phyloP scores from a whole-genome alignment of 139 green algal genomes.

The Eudorina sp. region DNA sequence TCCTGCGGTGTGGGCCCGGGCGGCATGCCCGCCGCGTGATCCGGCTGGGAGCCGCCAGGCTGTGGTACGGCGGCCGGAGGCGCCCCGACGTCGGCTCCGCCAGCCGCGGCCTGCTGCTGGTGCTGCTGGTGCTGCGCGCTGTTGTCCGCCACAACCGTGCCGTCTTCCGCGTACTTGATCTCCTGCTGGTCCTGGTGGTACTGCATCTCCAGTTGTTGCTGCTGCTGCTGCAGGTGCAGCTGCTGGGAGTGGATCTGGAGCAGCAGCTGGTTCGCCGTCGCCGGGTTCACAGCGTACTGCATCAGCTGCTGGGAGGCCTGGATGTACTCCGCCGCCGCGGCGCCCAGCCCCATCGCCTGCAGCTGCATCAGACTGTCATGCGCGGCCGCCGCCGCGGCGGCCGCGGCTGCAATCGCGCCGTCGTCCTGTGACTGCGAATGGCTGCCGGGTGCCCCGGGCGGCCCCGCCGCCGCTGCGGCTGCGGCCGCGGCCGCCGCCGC shows the following conservation, averaged over 20 bases:
- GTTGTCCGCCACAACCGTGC: too few species aligned
- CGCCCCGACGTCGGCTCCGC: not conserved
- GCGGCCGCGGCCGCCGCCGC: not conserved
- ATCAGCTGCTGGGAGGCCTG: conserved; percentile 24
- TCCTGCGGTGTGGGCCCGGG: not conserved
- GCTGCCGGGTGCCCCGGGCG: not conserved
- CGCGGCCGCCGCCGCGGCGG: not conserved
- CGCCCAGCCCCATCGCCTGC: conserved; percentile 12
- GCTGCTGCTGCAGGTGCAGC: not conserved
- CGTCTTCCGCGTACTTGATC: not conserved
- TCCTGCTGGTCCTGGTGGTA: not conserved
- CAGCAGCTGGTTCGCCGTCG: conserved; percentile 2
- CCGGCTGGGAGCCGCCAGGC: not conserved
- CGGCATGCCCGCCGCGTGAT: not conserved
- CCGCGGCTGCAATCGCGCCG: not conserved
- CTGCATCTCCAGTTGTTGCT: not conserved
- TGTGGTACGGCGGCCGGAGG: not conserved
- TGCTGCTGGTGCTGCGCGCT: too few species aligned
- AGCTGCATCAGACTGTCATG: not conserved
- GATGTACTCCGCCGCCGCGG: conserved; percentile 23
- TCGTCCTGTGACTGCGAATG: not conserved
- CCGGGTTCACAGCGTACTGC: conserved; percentile 8
- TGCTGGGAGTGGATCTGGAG: conserved; percentile 14
- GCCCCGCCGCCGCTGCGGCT: not conserved
- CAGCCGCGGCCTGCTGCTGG: not conserved